Percentiles rank a stretch among this genome's conserved stretches.
phyloP scores from a whole-genome alignment of 108 stramenopile genomes.

The Conticribra weissflogii region DNA sequence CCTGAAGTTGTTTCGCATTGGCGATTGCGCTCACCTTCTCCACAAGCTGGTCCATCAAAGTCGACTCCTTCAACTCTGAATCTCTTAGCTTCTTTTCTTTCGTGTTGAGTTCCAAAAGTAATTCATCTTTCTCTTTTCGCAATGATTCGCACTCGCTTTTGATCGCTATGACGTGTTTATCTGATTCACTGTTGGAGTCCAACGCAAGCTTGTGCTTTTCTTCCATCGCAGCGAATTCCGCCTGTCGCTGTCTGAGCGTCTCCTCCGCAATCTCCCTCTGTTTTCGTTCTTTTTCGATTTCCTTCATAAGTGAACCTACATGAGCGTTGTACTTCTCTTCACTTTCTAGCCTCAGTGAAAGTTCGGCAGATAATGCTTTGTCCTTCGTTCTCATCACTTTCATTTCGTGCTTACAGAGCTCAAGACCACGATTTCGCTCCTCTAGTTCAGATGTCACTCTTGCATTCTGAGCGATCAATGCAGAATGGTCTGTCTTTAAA shows the following conservation, averaged over 20 bases:
- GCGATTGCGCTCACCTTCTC: not conserved
- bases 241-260: constrained; percentile 3
- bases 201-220: constrained; percentile 1
- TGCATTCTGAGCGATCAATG: not conserved
- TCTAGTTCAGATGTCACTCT: not conserved
- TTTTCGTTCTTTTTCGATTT: constrained; percentile 12
- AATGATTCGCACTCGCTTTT: not conserved
- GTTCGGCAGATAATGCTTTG: constrained; percentile 12
- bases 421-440: not conserved
- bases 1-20: not conserved
- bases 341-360: constrained; percentile 4
- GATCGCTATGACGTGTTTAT: not conserved
- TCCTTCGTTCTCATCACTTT: constrained; percentile 19
- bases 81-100: constrained; percentile 4
- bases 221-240: not conserved
- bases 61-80: not conserved
- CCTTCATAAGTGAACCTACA: not conserved
- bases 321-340: constrained; percentile 8
- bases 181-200: not conserved
- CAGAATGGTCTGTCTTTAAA: constrained; percentile 1
- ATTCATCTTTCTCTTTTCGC: constrained; percentile 1
- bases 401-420: constrained; percentile 9
- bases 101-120: not conserved
- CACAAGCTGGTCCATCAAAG: not conserved
- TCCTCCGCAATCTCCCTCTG: constrained; percentile 1